Evolutionary conservation across 805 yeast species (phyloP), one percentile per base, ranked within the genome.

Genomic region (Kodamaea nitidulidarum): DNA sequence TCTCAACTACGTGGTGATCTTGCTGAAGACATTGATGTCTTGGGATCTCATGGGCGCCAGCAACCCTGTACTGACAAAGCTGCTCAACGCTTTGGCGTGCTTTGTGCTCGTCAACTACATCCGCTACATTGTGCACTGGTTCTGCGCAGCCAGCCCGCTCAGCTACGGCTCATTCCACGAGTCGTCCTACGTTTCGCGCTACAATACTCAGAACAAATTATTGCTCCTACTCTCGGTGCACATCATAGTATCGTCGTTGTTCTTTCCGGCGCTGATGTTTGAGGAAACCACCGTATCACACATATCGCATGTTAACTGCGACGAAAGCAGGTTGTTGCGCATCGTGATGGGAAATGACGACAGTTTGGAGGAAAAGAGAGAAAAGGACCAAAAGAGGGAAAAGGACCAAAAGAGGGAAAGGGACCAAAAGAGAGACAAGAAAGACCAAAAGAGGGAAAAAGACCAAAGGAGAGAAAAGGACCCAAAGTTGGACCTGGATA

Each of bases 1-100:
- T 31, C 42, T 47, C 40, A 47, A 44, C 35, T 44, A 47, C 36
- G 26, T 47, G 21, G 42, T 47, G 14, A 41, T 44, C 16, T 38
- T 47, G 20, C 45, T 46, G 25, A 47, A 47, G 30, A 38, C 50
- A 12, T 39, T 47, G 32, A 40, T 47, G 5, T 42, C 50, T 9
- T 38, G 44, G 33, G 50, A 47, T 35, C 31, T 47, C 25, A 37
- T 47, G 9, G 50, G 50, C 22, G 33, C 45, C 2, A 38, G 36
- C 27, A 24, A 11, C 7, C 21, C 34, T 8, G 21, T 30, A 7
- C 32, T 14, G 21, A 38, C 33, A 22, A 38, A 41, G 12, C 33
- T 42, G 30, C 27, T 47, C 15, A 42, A 42, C 30, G 39, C 50
- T 7, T 25, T 44, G 20, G 32, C 44, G 17, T 42, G 50, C 36